A percentile compares a stretch with the other conserved stretches of the same genome.
Evolutionary conservation across 768 basidiomycete species (phyloP).

Genomic region (Boletus tomentosulus): DNA sequence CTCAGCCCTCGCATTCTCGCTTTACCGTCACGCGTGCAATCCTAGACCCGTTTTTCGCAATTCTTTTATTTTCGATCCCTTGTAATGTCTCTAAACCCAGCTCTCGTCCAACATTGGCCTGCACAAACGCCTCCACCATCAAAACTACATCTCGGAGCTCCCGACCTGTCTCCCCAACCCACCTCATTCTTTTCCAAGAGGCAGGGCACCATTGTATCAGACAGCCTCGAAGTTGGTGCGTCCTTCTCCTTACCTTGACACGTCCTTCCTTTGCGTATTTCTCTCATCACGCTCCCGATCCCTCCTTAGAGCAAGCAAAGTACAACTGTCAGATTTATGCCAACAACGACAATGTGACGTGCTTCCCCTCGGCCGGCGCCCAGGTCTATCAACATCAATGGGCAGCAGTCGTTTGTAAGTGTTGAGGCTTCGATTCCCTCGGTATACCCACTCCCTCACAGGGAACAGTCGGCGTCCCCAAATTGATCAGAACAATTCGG

Average conservation of each 20-base stretch:
- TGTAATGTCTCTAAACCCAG: conserved; percentile 36
- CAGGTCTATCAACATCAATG: conserved; percentile 68
- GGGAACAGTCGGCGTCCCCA: conserved; percentile 75
- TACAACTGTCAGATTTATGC: conserved; percentile 49
- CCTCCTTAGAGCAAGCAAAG: conserved; percentile 36
- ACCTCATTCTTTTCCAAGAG: conserved; percentile 13
- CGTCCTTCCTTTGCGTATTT: conserved; percentile 5
- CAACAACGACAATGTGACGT: conserved; percentile 72
- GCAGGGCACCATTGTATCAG: conserved; percentile 26
- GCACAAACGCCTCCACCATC: conserved; percentile 35
- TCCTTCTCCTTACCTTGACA: conserved; percentile 9
- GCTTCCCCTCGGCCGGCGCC: conserved; percentile 60
- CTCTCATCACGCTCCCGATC: conserved; percentile 9
- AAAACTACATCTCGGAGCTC: conserved; percentile 20
- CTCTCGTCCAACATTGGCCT: conserved; percentile 42
- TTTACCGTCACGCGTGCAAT: conserved; percentile 19
- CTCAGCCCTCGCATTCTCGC: conserved; percentile 14
- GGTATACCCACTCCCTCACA: conserved; percentile 29
- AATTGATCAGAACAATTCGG: conserved; percentile 54
- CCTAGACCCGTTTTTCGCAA: conserved; percentile 16
- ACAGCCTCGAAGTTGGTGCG: conserved; percentile 24
- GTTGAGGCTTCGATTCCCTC: conserved; percentile 2
- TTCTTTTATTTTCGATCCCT: conserved; percentile 18
- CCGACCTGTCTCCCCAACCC: conserved; percentile 28
- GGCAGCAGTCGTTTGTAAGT: conserved; percentile 79